Evolutionary conservation across 1,284 basidiomycete genomes (phyloP).

Genomic region (Schizopora paradoxa): DNA sequence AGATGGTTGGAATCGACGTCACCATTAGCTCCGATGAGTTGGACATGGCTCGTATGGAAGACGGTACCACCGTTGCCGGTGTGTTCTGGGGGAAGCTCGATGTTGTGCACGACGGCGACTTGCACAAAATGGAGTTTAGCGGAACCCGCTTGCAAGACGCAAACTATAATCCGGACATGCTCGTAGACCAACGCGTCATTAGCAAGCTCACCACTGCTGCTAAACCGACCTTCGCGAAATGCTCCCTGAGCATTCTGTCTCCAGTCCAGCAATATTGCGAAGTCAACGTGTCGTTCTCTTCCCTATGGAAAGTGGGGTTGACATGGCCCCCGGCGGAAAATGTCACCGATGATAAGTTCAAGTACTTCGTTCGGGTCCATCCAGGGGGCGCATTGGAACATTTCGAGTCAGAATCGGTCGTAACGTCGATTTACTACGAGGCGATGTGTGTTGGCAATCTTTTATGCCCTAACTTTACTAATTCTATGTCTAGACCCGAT

Average conservation of each 20-base stretch:
- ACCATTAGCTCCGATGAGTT: constrained; percentile 68
- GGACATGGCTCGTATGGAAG: constrained; percentile 83
- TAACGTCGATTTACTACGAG: constrained; percentile 27
- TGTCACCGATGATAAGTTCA: constrained; percentile 62
- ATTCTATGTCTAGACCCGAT: constrained; percentile 12
- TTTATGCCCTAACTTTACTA: neutral
- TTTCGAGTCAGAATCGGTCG: constrained; percentile 24
- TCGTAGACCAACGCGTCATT: constrained; percentile 70
- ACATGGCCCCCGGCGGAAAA: constrained; percentile 73
- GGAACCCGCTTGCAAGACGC: constrained; percentile 65
- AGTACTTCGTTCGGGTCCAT: constrained; percentile 73
- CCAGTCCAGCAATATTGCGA: constrained; percentile 72
- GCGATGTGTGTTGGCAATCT: constrained; percentile 21
- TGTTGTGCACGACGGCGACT: constrained; percentile 70
- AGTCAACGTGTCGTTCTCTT: constrained; percentile 60
- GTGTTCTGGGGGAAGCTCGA: constrained; percentile 80
- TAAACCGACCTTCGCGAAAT: constrained; percentile 68
- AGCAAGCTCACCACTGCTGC: constrained; percentile 64
- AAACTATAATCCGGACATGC: constrained; percentile 56
- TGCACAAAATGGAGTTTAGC: constrained; percentile 71
- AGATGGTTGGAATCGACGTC: constrained; percentile 70
- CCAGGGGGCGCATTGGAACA: constrained; percentile 31
- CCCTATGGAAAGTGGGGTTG: constrained; percentile 62
- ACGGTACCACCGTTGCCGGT: constrained; percentile 75
- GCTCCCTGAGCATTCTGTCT: constrained; percentile 64